Evolutionary conservation across 352 stramenopile species (phyloP), one percentile per base, ranked within the genome.

Genomic region (Pythium sukuiense): DNA sequence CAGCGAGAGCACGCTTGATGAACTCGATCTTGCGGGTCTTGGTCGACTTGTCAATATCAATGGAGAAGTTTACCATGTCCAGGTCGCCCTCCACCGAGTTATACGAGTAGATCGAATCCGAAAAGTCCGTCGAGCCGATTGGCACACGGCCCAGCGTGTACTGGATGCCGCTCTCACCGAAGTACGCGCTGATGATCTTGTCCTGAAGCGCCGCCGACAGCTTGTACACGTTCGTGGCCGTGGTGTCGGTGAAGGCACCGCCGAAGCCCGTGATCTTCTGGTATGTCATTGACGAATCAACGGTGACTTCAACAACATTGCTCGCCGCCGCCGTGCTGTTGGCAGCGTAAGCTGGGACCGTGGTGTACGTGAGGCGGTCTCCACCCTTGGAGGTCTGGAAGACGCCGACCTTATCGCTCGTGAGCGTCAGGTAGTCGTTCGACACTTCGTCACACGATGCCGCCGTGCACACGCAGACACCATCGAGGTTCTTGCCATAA

Each of bases 261-360:
- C 89, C 89, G 58, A 97, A 97, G 9, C 89, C 89, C 30, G 90
- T 77, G 52, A 97, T 95, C 59, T 86, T 73, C 71, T 96, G 80
- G 77, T 81, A 88, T 50, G 61, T 85, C 35, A 67, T 73, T 0
- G 58, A 66, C 12, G 72, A 76, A 56, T 90, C 79, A 35, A 88
- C 73, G 8, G 18, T 52, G 20, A 52, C n/a, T 13, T 52, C 45
- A 20, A 52, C 41, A 16, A 74, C 63, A 16, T 76, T 52, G 82
- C 76, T 8, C 72, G 70, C 67, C 0, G 64, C 60, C 24, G 61
- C 33, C 14, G 61, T 59, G 18, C 27, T 56, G 13, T 26, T 33
- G 7, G 65, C 41, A 3, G 7, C 49, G 29, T 60, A 33, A 8
- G 26, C 26, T 1, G 56, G 13, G 8, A 62, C 12, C 14, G 65